Conservation (phyloP, 495 filamentous ascomycete genomes). For the Penicillium ochrochloron region DNA sequence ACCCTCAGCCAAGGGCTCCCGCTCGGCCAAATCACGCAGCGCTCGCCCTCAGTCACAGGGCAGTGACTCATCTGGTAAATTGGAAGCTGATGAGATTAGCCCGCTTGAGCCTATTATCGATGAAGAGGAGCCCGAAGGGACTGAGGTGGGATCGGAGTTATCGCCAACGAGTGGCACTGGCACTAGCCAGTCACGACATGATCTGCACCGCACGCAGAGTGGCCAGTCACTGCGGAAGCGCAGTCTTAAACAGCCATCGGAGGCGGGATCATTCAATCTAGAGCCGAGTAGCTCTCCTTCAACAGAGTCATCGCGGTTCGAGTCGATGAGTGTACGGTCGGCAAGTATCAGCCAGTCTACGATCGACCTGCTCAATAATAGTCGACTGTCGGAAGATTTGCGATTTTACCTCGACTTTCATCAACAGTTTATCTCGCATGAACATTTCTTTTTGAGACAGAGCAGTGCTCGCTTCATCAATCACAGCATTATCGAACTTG, state of each 20-base stretch:
- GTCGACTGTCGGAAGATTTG: slow-evolving; percentile 66
- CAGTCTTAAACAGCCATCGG: slow-evolving; percentile 42
- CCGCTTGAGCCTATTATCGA: slow-evolving; percentile 67
- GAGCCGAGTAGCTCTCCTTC: slow-evolving; percentile 51
- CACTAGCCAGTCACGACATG: slow-evolving; percentile 28
- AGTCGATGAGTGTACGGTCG: slow-evolving; percentile 42
- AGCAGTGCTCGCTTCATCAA: slow-evolving; percentile 73
- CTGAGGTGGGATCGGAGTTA: slow-evolving; percentile 33
- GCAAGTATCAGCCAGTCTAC: slow-evolving; percentile 38
- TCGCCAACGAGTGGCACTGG: slow-evolving; percentile 34
- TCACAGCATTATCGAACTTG: slow-evolving; percentile 68
- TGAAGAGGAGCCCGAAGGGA: slow-evolving; percentile 52
- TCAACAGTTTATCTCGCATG: slow-evolving; percentile 70
- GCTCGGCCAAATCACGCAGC: slow-evolving; percentile 44
- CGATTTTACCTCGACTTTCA: slow-evolving; percentile 82
- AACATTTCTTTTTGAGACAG: slow-evolving; percentile 79
- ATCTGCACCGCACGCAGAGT: slow-evolving; percentile 38
- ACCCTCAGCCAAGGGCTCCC: slow-evolving; percentile 39
- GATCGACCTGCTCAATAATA: slow-evolving; percentile 36
- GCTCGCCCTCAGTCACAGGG: slow-evolving; percentile 49
- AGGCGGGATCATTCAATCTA: slow-evolving; percentile 33
- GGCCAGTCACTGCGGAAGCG: slow-evolving; percentile 47
- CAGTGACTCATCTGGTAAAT: slow-evolving; percentile 55
- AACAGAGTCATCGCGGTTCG: slow-evolving; percentile 45
- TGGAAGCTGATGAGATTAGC: slow-evolving; percentile 48